These are phyloP conservation scores for Blastobotrys peoriensis DNA, from an alignment of 805 yeast species.

Conservation along the genomic window DNA sequence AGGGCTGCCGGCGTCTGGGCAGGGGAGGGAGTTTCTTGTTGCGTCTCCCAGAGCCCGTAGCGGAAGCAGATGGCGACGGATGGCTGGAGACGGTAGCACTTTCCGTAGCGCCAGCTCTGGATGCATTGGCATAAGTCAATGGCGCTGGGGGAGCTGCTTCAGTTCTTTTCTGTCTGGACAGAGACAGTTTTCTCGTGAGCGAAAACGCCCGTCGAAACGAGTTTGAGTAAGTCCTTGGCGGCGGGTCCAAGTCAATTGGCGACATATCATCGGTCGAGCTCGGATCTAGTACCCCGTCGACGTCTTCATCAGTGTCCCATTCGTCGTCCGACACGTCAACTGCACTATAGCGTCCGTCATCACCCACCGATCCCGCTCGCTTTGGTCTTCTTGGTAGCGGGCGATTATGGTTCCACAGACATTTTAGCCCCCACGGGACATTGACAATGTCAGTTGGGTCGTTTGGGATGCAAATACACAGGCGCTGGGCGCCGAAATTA, in stretches of 20 bases:
- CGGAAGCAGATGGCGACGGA: too few relatives aligned
- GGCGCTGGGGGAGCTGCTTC: too few relatives aligned
- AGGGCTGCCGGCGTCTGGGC: too few relatives aligned
- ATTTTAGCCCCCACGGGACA: slow-evolving; percentile 31
- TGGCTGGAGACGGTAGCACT: too few relatives aligned
- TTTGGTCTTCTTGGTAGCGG: slow-evolving; percentile 3
- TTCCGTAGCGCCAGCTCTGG: too few relatives aligned
- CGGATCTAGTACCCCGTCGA: slow-evolving; percentile 4
- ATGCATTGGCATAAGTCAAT: too few relatives aligned
- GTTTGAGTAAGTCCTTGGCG: slow-evolving; percentile 1
- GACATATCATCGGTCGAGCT: too few relatives aligned
- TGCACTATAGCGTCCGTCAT: too few relatives aligned
- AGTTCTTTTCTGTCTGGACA: too few relatives aligned
- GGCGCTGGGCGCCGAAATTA: slow-evolving; percentile 26
- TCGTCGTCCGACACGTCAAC: slow-evolving; percentile 5
- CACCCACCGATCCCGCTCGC: background rate
- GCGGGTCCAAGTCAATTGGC: background rate
- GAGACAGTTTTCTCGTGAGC: background rate
- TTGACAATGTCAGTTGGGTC: slow-evolving; percentile 29
- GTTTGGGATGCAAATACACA: slow-evolving; percentile 25
- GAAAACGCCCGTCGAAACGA: background rate
- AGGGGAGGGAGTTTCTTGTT: slow-evolving; percentile 1
- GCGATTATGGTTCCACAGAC: slow-evolving; percentile 23
- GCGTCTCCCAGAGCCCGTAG: too few relatives aligned
- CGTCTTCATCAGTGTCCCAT: slow-evolving; percentile 12